Percentiles rank a stretch among this genome's conserved stretches.
These are phyloP conservation scores for Ceratocystis colombiana DNA, from an alignment of 2,329 filamentous ascomycete species.

Conservation along the genomic window DNA sequence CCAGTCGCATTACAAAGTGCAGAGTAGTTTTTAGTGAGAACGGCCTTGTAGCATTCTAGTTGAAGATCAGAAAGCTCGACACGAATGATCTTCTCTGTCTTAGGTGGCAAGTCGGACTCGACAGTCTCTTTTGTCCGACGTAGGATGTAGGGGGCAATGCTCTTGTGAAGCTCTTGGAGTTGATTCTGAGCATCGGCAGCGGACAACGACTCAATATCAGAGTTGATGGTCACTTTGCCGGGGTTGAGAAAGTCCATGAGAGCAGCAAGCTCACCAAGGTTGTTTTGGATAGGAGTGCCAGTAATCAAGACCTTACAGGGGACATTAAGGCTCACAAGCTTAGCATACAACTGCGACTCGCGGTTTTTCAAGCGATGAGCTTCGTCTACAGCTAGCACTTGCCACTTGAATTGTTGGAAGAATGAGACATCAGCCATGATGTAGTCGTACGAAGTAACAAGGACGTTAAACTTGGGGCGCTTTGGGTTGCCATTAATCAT, in stretches of 20 bases:
- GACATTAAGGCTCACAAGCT: slow-evolving; percentile 73
- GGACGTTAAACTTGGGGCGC: slow-evolving; percentile 92
- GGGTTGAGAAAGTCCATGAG: slow-evolving; percentile 95
- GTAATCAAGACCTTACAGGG: slow-evolving; percentile 89
- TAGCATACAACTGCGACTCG: slow-evolving; percentile 84
- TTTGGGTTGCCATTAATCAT: slow-evolving; percentile 75
- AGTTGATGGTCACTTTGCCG: slow-evolving; percentile 82
- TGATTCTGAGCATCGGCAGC: slow-evolving; percentile 77
- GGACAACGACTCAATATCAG: slow-evolving; percentile 70
- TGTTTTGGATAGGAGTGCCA: slow-evolving; percentile 95
- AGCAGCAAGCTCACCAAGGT: slow-evolving; percentile 80
- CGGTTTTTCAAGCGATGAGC: slow-evolving; percentile 94
- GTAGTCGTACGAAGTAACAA: slow-evolving; percentile 96
- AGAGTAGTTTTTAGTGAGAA: slow-evolving; percentile 89
- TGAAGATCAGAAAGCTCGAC: slow-evolving; percentile 95
- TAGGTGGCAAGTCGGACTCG: slow-evolving; percentile 88
- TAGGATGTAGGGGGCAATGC: slow-evolving; percentile 88
- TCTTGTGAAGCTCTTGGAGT: slow-evolving; percentile 70
- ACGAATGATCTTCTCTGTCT: slow-evolving; percentile 97
- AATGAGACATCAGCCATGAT: slow-evolving; percentile 79
- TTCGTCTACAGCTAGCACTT: slow-evolving; percentile 91
- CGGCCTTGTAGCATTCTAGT: slow-evolving; percentile 97
- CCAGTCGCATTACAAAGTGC: slow-evolving; percentile 82
- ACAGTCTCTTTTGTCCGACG: slow-evolving; percentile 95
- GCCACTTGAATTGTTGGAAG: slow-evolving; percentile 87